These are phyloP conservation scores for Triangularia setosa DNA, from an alignment of 2,329 filamentous ascomycete genomes.

Conservation along the genomic window DNA sequence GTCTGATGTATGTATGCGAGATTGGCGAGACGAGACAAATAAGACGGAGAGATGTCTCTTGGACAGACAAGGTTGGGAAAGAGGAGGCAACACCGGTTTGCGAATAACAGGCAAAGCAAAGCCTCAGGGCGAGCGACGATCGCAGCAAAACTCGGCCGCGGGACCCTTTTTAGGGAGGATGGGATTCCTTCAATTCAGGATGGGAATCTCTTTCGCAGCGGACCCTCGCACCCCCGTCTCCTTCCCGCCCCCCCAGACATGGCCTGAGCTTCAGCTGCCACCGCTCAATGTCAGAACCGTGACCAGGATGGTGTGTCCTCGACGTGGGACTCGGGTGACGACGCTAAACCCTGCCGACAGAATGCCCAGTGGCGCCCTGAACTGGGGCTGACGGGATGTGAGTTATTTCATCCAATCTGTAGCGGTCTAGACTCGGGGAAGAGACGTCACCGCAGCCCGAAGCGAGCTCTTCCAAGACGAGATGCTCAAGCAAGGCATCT, in stretches of 20 bases:
- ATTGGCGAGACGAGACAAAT: neutral
- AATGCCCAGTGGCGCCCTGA: neutral
- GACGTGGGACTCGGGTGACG: neutral
- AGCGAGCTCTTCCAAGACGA: neutral
- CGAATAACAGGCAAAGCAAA: neutral
- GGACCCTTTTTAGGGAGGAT: conserved; percentile 11
- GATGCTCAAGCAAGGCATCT: neutral
- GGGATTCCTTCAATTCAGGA: conserved; percentile 21
- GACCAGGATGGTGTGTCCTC: neutral
- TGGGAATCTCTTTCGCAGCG: conserved; percentile 21
- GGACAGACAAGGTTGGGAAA: neutral
- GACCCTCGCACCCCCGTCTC: neutral
- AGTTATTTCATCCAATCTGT: neutral
- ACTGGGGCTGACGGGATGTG: neutral
- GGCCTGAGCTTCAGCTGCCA: conserved; percentile 3
- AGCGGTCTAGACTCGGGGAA: neutral
- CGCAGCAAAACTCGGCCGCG: conserved; percentile 8
- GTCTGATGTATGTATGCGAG: neutral
- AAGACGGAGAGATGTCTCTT: neutral
- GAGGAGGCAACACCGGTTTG: neutral
- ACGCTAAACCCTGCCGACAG: conserved; percentile 1
- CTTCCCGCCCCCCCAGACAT: neutral
- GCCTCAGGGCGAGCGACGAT: conserved; percentile 9
- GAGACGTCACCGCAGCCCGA: neutral
- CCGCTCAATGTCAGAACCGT: neutral